These are phyloP conservation scores for Leccinum subgranulosum DNA, from an alignment of 768 basidiomycete genomes.

Conservation along the genomic window DNA sequence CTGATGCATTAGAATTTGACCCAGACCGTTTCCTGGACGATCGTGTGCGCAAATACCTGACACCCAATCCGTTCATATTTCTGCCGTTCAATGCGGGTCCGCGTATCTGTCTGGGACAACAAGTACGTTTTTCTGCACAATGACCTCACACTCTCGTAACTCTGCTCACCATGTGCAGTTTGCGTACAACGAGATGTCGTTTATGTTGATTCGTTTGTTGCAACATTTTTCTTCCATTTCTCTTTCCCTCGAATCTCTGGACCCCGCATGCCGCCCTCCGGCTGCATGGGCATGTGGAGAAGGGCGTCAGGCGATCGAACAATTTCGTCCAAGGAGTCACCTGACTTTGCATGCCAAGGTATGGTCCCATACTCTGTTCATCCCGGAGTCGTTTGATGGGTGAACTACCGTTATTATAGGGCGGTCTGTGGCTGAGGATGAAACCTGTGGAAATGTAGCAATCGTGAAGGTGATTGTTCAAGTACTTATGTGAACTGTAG, in stretches of 20 bases:
- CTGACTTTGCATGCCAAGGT: slow-evolving; percentile 38
- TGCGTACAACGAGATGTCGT: slow-evolving; percentile 34
- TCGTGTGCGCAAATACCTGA: slow-evolving; percentile 33
- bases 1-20: slow-evolving; percentile 36
- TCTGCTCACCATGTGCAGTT: slow-evolving; percentile 21
- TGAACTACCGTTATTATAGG: slow-evolving; percentile 23
- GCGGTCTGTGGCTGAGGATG: slow-evolving; percentile 48
- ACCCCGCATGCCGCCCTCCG: slow-evolving; percentile 25
- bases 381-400: background rate
- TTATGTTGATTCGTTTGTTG: slow-evolving; percentile 30
- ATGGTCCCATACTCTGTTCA: slow-evolving; percentile 5
- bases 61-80: slow-evolving; percentile 41
- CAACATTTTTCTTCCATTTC: slow-evolving; percentile 26
- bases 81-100: slow-evolving; percentile 43
- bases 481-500: background rate
- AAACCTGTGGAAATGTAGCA: slow-evolving; percentile 21
- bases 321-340: slow-evolving; percentile 26
- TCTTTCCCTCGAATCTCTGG: slow-evolving; percentile 27
- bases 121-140: slow-evolving; percentile 21
- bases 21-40: slow-evolving; percentile 41
- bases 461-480: background rate
- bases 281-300: slow-evolving; percentile 22
- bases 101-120: slow-evolving; percentile 36
- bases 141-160: background rate
- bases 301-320: slow-evolving; percentile 28